phyloP scores from a whole-genome alignment of 2,329 filamentous ascomycete species.

The Lecanosticta acicola region DNA sequence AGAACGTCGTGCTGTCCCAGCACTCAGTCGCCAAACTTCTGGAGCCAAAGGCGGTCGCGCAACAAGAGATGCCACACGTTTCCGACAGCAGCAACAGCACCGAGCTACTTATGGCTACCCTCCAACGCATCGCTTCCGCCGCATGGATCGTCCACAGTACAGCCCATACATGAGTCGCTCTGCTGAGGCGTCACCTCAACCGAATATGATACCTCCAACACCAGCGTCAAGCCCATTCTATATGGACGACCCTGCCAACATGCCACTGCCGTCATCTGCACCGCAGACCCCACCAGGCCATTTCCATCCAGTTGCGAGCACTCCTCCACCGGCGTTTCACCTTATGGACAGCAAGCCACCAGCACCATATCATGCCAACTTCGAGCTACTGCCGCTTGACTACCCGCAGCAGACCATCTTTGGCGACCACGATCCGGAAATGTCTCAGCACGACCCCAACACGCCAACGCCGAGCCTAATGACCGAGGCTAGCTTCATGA shows the following conservation, averaged over 20 bases:
- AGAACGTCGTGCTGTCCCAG: slow-evolving; percentile 25
- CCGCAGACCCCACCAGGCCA: slow-evolving; percentile 15
- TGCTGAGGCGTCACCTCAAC: slow-evolving; percentile 1
- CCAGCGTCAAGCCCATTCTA: slow-evolving; percentile 21
- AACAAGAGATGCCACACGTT: slow-evolving; percentile 29
- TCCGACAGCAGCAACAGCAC: slow-evolving; percentile 18
- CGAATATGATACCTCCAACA: not conserved
- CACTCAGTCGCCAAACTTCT: slow-evolving; percentile 39
- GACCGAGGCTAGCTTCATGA: slow-evolving; percentile 27
- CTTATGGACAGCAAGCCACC: not conserved
- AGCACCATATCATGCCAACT: not conserved
- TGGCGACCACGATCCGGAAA: slow-evolving; percentile 15
- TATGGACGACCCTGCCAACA: slow-evolving; percentile 10
- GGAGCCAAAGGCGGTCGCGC: slow-evolving; percentile 44
- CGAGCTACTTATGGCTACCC: slow-evolving; percentile 8
- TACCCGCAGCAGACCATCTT: slow-evolving; percentile 13
- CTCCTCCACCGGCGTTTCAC: slow-evolving; percentile 6
- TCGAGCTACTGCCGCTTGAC: slow-evolving; percentile 14
- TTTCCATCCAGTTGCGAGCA: not conserved
- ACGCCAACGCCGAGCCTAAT: slow-evolving; percentile 27
- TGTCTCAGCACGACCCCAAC: slow-evolving; percentile 19
- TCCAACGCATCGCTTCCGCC: slow-evolving; percentile 6
- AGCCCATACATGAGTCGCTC: slow-evolving; percentile 13
- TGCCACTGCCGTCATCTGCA: slow-evolving; percentile 8
- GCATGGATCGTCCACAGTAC: slow-evolving; percentile 8